phyloP scores from a whole-genome alignment of 1,284 basidiomycete species.

The Cerrena zonata region DNA sequence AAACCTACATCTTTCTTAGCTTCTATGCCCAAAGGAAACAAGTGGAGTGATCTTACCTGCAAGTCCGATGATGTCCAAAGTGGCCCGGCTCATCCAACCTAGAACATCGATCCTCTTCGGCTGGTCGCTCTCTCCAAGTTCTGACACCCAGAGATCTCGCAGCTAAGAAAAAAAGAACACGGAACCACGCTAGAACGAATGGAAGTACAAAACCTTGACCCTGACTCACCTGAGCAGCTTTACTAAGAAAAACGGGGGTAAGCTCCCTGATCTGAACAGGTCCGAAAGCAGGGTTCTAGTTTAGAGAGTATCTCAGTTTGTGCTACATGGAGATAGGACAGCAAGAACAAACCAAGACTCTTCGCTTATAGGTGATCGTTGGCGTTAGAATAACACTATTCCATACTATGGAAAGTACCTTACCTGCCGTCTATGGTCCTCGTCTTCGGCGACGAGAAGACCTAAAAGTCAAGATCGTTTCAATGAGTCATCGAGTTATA shows the following conservation, averaged over 20 bases:
- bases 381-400: no score
- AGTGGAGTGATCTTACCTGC: conserved; percentile 32
- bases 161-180: no score
- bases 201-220: neutral
- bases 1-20: conserved; percentile 31
- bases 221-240: conserved; percentile 39
- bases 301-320: neutral
- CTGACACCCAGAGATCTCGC: conserved; percentile 22
- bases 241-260: conserved; percentile 49
- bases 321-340: neutral
- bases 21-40: neutral
- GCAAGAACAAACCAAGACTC: conserved; percentile 6
- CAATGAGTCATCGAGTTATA: neutral
- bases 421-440: conserved; percentile 10
- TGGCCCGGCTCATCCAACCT: conserved; percentile 37
- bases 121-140: conserved; percentile 9
- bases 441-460: neutral
- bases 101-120: conserved; percentile 34
- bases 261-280: conserved; percentile 48
- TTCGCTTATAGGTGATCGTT: neutral
- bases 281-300: conserved; percentile 57
- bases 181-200: neutral
- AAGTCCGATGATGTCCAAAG: conserved; percentile 47
- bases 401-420: no score
- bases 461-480: no score